Conservation (phyloP, 1,139 yeast genomes). For the Saccharomyces hybrid region DNA sequence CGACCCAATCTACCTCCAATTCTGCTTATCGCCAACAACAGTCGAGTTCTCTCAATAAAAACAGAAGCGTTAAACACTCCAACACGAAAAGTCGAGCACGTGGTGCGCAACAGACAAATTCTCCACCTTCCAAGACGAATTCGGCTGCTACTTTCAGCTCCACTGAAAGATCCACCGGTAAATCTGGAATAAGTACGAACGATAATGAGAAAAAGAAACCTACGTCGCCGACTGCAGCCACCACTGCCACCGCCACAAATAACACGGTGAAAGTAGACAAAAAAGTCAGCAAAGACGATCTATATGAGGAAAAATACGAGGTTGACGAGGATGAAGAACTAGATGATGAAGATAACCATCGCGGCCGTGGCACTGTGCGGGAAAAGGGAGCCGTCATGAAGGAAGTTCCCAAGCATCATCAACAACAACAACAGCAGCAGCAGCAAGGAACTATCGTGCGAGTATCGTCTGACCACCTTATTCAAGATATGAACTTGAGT, state of each 20-base stretch:
- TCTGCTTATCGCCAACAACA: not conserved
- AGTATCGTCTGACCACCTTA: not conserved
- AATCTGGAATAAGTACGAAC: not conserved
- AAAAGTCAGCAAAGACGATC: not conserved
- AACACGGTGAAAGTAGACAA: not conserved
- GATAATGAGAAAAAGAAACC: not conserved
- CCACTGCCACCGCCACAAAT: not conserved
- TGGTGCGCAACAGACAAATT: not conserved
- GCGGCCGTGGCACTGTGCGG: not conserved
- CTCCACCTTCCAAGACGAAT: not conserved
- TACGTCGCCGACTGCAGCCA: not conserved
- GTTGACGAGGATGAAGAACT: slow-evolving; percentile 2
- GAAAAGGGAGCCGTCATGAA: not conserved
- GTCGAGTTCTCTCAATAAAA: not conserved
- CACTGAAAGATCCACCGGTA: not conserved
- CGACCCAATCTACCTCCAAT: not conserved
- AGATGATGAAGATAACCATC: not conserved
- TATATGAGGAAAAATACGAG: slow-evolving; percentile 2
- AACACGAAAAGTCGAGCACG: not conserved
- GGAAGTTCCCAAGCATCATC: not conserved
- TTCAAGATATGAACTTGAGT: not conserved
- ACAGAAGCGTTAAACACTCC: not conserved
- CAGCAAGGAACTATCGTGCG: not conserved
- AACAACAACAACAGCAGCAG: not conserved
- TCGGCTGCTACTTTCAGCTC: not conserved